Conservation (phyloP, 192 early-diverging fungal genomes). For the Coemansia sp. region DNA sequence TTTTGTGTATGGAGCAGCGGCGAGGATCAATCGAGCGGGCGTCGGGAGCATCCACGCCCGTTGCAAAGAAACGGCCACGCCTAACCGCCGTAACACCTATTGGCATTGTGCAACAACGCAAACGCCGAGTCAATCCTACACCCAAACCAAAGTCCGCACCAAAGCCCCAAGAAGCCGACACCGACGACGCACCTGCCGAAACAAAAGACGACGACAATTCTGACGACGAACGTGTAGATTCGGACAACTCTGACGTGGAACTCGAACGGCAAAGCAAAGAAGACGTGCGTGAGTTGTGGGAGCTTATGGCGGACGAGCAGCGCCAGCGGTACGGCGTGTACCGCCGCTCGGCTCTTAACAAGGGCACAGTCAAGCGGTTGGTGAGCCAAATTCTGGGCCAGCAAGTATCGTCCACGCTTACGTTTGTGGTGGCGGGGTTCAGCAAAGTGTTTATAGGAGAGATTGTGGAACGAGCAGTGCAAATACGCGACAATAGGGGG, state of each 20-base stretch:
- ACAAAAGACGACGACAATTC: slow-evolving; percentile 8
- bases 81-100: slow-evolving; percentile 28
- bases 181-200: neutral
- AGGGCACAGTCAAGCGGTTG: slow-evolving; percentile 73
- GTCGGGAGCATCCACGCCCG: neutral
- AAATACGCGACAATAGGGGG: slow-evolving; percentile 79
- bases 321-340: slow-evolving; percentile 79
- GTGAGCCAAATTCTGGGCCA: slow-evolving; percentile 70
- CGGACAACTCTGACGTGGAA: slow-evolving; percentile 10
- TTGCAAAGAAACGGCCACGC: slow-evolving; percentile 34
- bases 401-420: slow-evolving; percentile 66
- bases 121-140: slow-evolving; percentile 11
- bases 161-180: neutral
- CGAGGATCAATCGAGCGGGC: neutral
- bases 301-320: slow-evolving; percentile 63
- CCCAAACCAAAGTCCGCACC: neutral
- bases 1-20: neutral
- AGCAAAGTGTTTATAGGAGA: slow-evolving; percentile 90
- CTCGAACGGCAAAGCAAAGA: slow-evolving; percentile 49
- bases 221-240: slow-evolving; percentile 6
- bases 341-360: slow-evolving; percentile 73
- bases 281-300: slow-evolving; percentile 39
- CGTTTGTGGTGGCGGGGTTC: slow-evolving; percentile 85
- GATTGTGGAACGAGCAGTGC: slow-evolving; percentile 78
- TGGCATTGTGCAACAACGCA: slow-evolving; percentile 30